Percentiles rank a stretch among this genome's conserved stretches.
Conservation (phyloP, 2,329 filamentous ascomycete species). For the Sporothrix brunneoviolacea region DNA sequence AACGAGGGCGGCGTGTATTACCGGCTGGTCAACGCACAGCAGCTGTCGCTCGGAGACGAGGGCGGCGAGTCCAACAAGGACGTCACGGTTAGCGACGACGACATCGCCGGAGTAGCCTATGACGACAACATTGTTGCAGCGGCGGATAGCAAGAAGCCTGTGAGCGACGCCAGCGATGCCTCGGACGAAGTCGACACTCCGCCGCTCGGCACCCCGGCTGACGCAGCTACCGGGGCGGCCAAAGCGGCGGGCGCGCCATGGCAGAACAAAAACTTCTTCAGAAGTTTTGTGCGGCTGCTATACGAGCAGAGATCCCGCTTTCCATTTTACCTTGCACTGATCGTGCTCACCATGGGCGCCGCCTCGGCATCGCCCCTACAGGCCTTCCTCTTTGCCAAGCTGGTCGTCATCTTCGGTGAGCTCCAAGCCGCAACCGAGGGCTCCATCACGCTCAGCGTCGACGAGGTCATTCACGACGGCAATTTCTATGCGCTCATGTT, state of each 20-base stretch:
- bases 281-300: slow-evolving; percentile 50
- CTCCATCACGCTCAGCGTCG: slow-evolving; percentile 6
- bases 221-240: too few relatives aligned
- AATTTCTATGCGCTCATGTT: slow-evolving; percentile 64
- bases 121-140: background rate
- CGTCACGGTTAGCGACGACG: slow-evolving; percentile 28
- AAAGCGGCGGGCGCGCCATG: background rate
- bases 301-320: slow-evolving; percentile 49
- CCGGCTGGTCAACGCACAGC: slow-evolving; percentile 58
- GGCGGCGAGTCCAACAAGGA: too few relatives aligned
- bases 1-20: slow-evolving; percentile 58
- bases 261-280: slow-evolving; percentile 36
- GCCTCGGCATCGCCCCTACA: slow-evolving; percentile 30
- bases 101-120: background rate
- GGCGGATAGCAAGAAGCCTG: slow-evolving; percentile 8
- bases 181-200: slow-evolving; percentile 33
- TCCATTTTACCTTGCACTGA: slow-evolving; percentile 41
- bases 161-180: slow-evolving; percentile 27
- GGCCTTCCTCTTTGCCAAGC: slow-evolving; percentile 48
- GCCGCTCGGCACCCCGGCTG: slow-evolving; percentile 34
- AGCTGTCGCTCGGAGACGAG: slow-evolving; percentile 44
- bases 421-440: slow-evolving; percentile 36
- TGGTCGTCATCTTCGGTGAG: slow-evolving; percentile 30
- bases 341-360: slow-evolving; percentile 20
- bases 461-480: background rate